A percentile compares a stretch with the other conserved stretches of the same genome.
These are phyloP conservation scores for Elongisporangium prolatum DNA, from an alignment of 352 stramenopile species.

Conservation along the genomic window DNA sequence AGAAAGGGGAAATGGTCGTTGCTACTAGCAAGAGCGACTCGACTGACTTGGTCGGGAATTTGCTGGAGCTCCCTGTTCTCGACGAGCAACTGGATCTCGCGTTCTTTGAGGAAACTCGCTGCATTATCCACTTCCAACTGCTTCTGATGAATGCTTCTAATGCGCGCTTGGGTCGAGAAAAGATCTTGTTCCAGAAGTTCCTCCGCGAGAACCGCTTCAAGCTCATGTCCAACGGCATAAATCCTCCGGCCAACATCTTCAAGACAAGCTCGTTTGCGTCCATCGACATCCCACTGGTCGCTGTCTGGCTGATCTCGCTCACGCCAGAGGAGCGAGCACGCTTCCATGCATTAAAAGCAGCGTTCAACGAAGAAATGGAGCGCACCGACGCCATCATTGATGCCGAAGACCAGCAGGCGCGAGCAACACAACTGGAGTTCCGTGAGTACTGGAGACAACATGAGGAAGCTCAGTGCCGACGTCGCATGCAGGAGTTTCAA, in stretches of 20 bases:
- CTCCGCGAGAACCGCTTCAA: constrained; percentile 93
- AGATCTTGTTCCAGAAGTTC: constrained; percentile 93
- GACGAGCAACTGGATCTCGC: constrained; percentile 69
- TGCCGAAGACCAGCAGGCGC: constrained; percentile 56
- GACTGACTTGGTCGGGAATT: constrained; percentile 53
- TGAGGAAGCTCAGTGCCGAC: constrained; percentile 63
- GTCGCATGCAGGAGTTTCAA: constrained; percentile 74
- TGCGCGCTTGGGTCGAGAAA: constrained; percentile 80
- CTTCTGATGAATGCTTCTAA: constrained; percentile 87
- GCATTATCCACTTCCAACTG: constrained; percentile 90
- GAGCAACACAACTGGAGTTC: constrained; percentile 37
- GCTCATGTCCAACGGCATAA: constrained; percentile 91
- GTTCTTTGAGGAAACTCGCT: constrained; percentile 89
- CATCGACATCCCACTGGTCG: constrained; percentile 88
- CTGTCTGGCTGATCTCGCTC: constrained; percentile 87
- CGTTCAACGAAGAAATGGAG: constrained; percentile 87
- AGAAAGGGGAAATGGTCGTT: constrained; percentile 4
- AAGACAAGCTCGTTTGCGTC: constrained; percentile 83
- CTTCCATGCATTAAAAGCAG: constrained; percentile 86
- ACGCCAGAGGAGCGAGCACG: constrained; percentile 76
- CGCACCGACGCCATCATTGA: constrained; percentile 68
- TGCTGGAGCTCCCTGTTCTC: constrained; percentile 60
- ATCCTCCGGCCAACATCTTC: constrained; percentile 88
- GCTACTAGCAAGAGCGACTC: not conserved
- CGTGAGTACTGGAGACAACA: constrained; percentile 51